Percentiles rank a stretch among this genome's conserved stretches.
phyloP scores from a whole-genome alignment of 371 early-diverging fungal genomes.

The Mucor mucedo region DNA sequence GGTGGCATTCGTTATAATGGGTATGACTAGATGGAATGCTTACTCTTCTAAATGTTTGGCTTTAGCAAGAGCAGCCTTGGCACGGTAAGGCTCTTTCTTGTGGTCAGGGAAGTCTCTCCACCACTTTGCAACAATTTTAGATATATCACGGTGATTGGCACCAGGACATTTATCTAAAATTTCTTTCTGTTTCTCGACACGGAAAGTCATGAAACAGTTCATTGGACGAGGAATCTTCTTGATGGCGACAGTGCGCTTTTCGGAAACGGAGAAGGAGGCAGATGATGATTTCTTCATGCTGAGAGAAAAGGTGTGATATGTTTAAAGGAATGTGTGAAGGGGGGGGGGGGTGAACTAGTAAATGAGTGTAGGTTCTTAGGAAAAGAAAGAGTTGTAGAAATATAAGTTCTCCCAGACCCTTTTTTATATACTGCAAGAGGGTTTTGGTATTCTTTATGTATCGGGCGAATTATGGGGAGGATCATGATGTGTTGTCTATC shows the following conservation, averaged over 20 bases:
- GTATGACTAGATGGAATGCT: neutral
- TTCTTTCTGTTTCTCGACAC: constrained; percentile 69
- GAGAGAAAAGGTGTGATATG: neutral
- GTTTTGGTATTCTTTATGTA: too few relatives aligned
- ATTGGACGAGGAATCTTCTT: constrained; percentile 45
- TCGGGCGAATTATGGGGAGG: too few relatives aligned
- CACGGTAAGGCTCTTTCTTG: constrained; percentile 58
- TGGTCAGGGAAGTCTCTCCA: constrained; percentile 65
- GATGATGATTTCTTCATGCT: neutral
- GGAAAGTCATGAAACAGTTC: constrained; percentile 72
- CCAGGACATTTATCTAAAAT: constrained; percentile 62
- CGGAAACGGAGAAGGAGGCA: too few relatives aligned
- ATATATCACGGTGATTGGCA: constrained; percentile 74
- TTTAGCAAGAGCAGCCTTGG: constrained; percentile 9
- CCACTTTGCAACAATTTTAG: constrained; percentile 73
- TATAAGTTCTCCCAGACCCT: neutral
- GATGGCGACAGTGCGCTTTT: too few relatives aligned
- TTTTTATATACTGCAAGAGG: too few relatives aligned
- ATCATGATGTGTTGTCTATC: too few relatives aligned
- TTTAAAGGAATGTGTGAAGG: neutral
- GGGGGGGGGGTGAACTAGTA: neutral
- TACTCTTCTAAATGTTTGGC: constrained; percentile 9
- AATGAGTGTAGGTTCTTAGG: neutral
- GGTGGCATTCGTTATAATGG: too few relatives aligned
- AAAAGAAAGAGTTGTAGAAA: neutral